A percentile compares a stretch with the other conserved stretches of the same genome.
phyloP scores from a whole-genome alignment of 116 monocot species.

The Phalaenopsis hybrid region DNA sequence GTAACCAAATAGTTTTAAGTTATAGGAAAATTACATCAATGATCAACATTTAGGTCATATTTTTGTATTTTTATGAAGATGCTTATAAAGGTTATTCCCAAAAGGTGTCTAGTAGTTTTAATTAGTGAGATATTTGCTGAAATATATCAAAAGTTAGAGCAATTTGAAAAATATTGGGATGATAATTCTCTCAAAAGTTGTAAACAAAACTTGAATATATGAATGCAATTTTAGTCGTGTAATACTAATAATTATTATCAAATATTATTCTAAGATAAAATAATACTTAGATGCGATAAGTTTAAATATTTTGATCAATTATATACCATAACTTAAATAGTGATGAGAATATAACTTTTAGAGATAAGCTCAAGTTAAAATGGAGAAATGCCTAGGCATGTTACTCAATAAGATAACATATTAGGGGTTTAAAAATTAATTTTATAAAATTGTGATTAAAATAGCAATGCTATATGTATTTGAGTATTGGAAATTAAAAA shows the following conservation, averaged over 20 bases:
- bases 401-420: too few relatives aligned
- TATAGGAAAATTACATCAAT: not conserved
- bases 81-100: not conserved
- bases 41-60: not conserved
- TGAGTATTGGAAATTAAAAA: too few relatives aligned
- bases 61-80: not conserved
- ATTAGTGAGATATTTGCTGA: not conserved
- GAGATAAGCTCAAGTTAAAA: too few relatives aligned
- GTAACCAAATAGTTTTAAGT: not conserved
- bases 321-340: too few relatives aligned
- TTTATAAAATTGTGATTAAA: too few relatives aligned
- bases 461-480: too few relatives aligned
- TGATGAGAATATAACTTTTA: too few relatives aligned
- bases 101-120: not conserved
- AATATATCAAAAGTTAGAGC: not conserved
- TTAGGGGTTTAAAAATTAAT: too few relatives aligned
- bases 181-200: not conserved
- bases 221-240: not conserved
- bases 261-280: not conserved
- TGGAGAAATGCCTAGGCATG: too few relatives aligned
- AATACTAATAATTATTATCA: not conserved
- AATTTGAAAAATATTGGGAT: not conserved
- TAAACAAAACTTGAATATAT: not conserved
- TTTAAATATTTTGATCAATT: too few relatives aligned
- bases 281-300: too few relatives aligned